A percentile compares a stretch with the other conserved stretches of the same genome.
phyloP scores from a whole-genome alignment of 441 rosid species.

The Corymbia citriodora region DNA sequence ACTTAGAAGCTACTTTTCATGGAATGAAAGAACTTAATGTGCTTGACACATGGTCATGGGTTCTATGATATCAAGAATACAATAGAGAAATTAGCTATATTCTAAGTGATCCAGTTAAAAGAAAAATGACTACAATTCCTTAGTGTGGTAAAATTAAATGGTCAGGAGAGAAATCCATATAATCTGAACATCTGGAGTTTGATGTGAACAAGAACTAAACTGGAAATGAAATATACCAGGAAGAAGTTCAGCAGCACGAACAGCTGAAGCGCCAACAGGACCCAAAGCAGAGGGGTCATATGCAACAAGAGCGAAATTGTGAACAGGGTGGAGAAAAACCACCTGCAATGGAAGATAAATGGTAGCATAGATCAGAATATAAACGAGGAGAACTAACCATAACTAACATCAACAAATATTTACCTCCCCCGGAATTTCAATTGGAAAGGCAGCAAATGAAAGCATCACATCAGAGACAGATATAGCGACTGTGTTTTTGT shows the following conservation, averaged over 20 bases:
- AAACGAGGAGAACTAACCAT: neutral
- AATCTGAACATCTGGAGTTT: neutral
- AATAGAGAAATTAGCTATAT: neutral
- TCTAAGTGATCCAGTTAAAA: neutral
- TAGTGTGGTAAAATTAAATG: neutral
- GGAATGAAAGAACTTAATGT: neutral
- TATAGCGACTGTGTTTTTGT: conserved; percentile 84
- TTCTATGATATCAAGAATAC: neutral
- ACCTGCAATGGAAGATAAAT: conserved; percentile 45
- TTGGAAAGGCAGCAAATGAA: conserved; percentile 95
- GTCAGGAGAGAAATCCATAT: neutral
- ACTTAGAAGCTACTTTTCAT: neutral
- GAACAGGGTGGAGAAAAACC: conserved; percentile 97
- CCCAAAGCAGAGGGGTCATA: conserved; percentile 86
- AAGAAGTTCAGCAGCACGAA: conserved; percentile 84
- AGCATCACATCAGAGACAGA: conserved; percentile 90
- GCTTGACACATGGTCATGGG: neutral
- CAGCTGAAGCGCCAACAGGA: conserved; percentile 59
- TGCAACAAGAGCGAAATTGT: conserved; percentile 89
- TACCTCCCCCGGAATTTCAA: conserved; percentile 99
- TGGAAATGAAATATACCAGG: conserved; percentile 54
- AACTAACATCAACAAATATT: conserved; percentile 1
- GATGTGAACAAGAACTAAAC: neutral
- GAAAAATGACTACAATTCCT: neutral
- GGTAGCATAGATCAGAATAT: conserved; percentile 16